These are phyloP conservation scores for Puccinia triticina DNA, from an alignment of 1,284 basidiomycete genomes.

Conservation along the genomic window DNA sequence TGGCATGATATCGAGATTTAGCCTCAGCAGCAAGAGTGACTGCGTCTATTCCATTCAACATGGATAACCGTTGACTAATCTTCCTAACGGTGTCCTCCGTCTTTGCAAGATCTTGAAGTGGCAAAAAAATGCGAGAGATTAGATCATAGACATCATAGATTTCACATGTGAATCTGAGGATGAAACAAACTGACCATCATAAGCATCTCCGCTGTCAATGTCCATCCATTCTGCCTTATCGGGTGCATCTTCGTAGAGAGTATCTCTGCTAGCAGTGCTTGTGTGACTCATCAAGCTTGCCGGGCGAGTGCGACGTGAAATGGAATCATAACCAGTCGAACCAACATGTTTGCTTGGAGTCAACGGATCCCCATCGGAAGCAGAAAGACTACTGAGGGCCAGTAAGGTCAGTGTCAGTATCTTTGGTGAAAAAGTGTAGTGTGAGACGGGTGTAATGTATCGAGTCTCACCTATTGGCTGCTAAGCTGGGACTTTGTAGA, in stretches of 20 bases:
- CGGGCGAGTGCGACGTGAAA: background rate
- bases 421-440: background rate
- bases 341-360: background rate
- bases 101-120: conserved; percentile 9
- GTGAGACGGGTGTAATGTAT: background rate
- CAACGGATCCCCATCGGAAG: background rate
- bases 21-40: conserved; percentile 2
- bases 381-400: background rate
- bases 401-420: background rate
- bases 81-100: conserved; percentile 10
- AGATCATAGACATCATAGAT: background rate
- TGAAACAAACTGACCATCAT: conserved; percentile 16
- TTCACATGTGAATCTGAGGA: background rate
- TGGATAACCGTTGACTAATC: conserved; percentile 10
- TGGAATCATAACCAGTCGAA: background rate
- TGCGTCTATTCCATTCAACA: background rate
- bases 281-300: background rate
- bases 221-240: conserved; percentile 42
- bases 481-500: background rate
- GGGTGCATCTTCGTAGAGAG: conserved; percentile 29
- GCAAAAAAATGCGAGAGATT: background rate
- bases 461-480: background rate
- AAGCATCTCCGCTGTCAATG: conserved; percentile 24
- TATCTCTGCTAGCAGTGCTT: conserved; percentile 8
- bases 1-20: background rate